Base-by-base conservation (phyloP, 2,329 filamentous ascomycete species). In the Blumeria hordei region DNA sequence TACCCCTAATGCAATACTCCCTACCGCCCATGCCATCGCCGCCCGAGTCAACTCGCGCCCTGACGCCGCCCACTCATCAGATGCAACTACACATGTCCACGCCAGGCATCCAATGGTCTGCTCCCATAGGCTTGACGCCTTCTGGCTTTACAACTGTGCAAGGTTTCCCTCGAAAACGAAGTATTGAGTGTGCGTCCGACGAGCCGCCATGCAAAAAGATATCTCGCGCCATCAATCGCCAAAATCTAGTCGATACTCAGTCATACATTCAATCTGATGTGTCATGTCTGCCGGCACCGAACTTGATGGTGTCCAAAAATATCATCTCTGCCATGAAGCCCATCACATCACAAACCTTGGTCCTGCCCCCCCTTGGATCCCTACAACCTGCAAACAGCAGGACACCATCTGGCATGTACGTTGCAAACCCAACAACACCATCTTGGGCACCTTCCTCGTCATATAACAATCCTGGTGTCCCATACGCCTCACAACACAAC, bases 381-480 rank as follows among this genome's bases (percentile, higher is more conserved):
- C 21, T 66, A 8, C 64, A 64, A 53, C 64, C 64, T 10, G 36
- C 63, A 12, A 60, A 57, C 44, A 60, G 8, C 70, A 84, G 45
- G 75, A 77, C 86, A 8, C 88, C 94, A 81, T 75, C 83, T 6
- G 78, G 83, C 16, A 81, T 88, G 1, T 94, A 85, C 50, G 28
- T 36, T 4, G 16, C 34, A 9, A 53, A 41, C 28, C 51, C 74
- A 11, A 69, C 71, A 10, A 70, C 78, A 0, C 68, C 69, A 34
- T 71, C 70, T 53, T 78, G 73, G 71, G 66, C 69, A 35, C 67
- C 33, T n/a, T 4, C 21, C 21, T 28, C 21, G 4, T 39, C 33
- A 9, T 45, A 5, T 21, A 18, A 21, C 7, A 21, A n/a, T 45
- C 10, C 71, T 54, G 67, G 66, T 47, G 64, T 70, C 28, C 64